Base-by-base conservation (phyloP, 805 yeast species). In the Wickerhamiella occidentalis region DNA sequence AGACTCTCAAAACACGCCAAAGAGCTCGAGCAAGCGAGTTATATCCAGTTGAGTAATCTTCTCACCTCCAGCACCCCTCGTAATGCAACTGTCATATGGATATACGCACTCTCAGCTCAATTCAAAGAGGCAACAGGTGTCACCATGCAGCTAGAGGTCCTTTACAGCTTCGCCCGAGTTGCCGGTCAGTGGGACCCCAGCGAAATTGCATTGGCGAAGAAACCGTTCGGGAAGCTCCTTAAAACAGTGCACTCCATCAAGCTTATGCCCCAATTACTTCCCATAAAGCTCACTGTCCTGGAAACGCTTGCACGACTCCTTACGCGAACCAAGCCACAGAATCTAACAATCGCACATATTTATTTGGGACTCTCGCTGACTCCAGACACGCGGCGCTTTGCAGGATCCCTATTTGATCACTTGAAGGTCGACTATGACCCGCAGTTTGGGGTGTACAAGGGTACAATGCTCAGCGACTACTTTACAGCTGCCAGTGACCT, bases 241-340 rank as follows among this genome's bases (percentile, higher is more conserved):
- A 9, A n/a, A n/a, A 25, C 30, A 5, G 25, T 45, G 12, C 8
- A 17, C 25, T 33, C 30, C 37, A 61, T 68, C 36, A 72, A 69
- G 53, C 72, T 72, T 1, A 69, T 68, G 6, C 73, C 72, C 6
- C 72, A 68, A 55, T 63, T 61, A 35, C 61, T 59, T 35, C 56
- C 55, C 12, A 57, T 68, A 48, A 68, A 69, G 56, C 48, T 53
- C 19, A 52, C 54, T 40, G 61, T 68, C 15, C 67, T 68, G 54
- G 52, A 48, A n/a, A 54, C 58, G 26, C 56, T 68, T 42, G 69
- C 68, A 15, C 48, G 53, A 45, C 9, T 13, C 19, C 6, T 33
- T 4, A n/a, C 38, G 21, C 44, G 33, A 5, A 51, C 51, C 22
- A 56, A 65, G n/a, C 51, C 53, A 38, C 49, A 55, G 12, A 29